Conservation (phyloP, 1,284 basidiomycete species). For the Boletus semigastroideus region DNA sequence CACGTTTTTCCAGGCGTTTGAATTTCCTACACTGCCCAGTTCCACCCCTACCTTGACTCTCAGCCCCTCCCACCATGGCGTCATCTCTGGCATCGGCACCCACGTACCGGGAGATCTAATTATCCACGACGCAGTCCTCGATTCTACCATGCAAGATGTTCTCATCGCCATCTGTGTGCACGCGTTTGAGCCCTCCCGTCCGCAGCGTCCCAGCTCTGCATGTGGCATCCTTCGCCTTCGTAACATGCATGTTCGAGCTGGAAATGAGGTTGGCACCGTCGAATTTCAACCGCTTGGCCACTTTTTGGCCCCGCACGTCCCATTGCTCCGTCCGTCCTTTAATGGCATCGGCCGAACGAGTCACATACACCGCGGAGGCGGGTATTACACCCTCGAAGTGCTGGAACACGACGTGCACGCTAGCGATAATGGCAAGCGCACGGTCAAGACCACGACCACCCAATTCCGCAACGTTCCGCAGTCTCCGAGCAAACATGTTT, state of each 20-base stretch:
- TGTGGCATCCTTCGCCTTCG: no score
- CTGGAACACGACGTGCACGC: not conserved
- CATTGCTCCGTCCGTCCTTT: not conserved
- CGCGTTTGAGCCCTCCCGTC: no score
- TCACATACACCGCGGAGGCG: not conserved
- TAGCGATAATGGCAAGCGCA: not conserved
- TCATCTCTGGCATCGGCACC: no score
- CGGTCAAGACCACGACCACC: not conserved
- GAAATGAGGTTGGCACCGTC: not conserved
- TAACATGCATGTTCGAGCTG: constrained; percentile 34
- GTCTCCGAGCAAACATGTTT: not conserved
- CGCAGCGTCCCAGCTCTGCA: not conserved
- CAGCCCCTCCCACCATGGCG: no score
- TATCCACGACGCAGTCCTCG: no score
- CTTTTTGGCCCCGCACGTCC: not conserved
- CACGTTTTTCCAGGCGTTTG: no score
- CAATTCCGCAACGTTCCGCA: not conserved
- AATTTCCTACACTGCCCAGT: no score
- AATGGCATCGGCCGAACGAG: not conserved
- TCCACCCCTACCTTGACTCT: no score
- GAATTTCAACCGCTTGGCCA: not conserved
- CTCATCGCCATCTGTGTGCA: no score
- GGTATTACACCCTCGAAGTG: not conserved
- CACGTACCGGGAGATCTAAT: no score
- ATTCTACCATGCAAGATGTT: no score